phyloP scores from a whole-genome alignment of 2,329 filamentous ascomycete species.

The Zasmidium citrigriseum region DNA sequence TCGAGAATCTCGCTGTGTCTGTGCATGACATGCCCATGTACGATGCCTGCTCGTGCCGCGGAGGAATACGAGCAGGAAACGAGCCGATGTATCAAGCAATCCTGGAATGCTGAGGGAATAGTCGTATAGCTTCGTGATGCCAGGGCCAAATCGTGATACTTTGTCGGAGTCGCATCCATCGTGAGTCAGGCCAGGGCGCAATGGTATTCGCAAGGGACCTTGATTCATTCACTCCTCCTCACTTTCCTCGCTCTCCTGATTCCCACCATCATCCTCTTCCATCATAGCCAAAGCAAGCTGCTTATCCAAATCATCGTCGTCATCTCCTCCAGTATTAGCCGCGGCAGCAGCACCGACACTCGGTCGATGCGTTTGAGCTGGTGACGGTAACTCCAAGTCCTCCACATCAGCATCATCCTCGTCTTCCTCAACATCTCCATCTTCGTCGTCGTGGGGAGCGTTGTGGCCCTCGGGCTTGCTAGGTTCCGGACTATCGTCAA shows the following conservation, averaged over 20 bases:
- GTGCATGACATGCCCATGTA: too few species aligned
- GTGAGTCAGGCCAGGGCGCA: too few species aligned
- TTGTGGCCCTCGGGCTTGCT: neutral
- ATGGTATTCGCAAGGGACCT: too few species aligned
- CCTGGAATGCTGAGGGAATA: too few species aligned
- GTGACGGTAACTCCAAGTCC: conserved; percentile 30
- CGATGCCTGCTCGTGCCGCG: too few species aligned
- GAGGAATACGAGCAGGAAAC: too few species aligned
- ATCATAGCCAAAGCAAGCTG: conserved; percentile 45
- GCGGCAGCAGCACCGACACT: conserved; percentile 22
- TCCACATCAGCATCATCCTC: conserved; percentile 38
- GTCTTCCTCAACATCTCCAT: conserved; percentile 37
- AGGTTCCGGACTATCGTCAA: conserved; percentile 24
- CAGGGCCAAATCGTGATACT: too few species aligned
- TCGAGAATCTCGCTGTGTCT: too few species aligned
- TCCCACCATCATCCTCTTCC: conserved; percentile 32
- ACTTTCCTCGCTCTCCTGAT: conserved; percentile 42
- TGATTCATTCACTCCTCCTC: conserved; percentile 40
- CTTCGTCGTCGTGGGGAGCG: conserved; percentile 33
- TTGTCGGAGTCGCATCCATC: too few species aligned
- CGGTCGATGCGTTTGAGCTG: conserved; percentile 30
- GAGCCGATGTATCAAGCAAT: too few species aligned
- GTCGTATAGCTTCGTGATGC: too few species aligned
- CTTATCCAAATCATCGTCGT: conserved; percentile 43
- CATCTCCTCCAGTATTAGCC: conserved; percentile 31